Percentiles rank a stretch among this genome's conserved stretches.
Conservation (phyloP, 345 rosid genomes). For the Cardamine occulta region DNA sequence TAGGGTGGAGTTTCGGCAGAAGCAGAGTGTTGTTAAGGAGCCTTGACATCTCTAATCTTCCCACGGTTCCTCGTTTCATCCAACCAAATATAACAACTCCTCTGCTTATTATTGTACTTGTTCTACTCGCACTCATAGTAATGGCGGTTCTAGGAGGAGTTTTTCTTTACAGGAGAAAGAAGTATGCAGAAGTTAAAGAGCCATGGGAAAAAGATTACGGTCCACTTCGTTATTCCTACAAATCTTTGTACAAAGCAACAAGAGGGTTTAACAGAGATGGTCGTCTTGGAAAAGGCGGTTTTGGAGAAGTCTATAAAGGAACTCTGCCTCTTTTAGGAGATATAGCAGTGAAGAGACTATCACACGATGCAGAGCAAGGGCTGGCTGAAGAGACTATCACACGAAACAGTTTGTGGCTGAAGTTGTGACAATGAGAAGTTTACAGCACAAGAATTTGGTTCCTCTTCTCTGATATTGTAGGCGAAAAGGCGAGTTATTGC, state of each 20-base stretch:
- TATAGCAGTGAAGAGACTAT: too few species aligned
- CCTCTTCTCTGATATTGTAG: too few species aligned
- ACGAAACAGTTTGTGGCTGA: too few species aligned
- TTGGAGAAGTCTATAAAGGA: conserved; percentile 61
- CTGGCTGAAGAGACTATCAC: too few species aligned
- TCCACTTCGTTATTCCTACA: conserved; percentile 57
- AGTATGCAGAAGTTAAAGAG: conserved; percentile 54
- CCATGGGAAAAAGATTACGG: conserved; percentile 60
- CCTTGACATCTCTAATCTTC: conserved; percentile 54
- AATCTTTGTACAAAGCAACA: conserved; percentile 59
- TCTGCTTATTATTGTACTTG: conserved; percentile 30
- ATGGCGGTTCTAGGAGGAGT: conserved; percentile 14
- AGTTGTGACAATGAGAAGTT: too few species aligned
- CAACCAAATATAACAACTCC: conserved; percentile 36
- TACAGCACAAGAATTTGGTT: too few species aligned
- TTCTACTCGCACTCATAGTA: conserved; percentile 23
- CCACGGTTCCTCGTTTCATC: conserved; percentile 49
- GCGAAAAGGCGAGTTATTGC: too few species aligned
- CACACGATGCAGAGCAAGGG: too few species aligned
- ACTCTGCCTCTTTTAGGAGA: too few species aligned
- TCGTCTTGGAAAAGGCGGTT: conserved; percentile 64
- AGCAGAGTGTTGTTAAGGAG: conserved; percentile 47
- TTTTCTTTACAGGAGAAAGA: conserved; percentile 42
- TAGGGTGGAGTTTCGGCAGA: conserved; percentile 69
- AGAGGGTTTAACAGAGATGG: conserved; percentile 56